These are phyloP conservation scores for Cladosporium sp. DNA, from an alignment of 2,329 filamentous ascomycete species.

Conservation along the genomic window DNA sequence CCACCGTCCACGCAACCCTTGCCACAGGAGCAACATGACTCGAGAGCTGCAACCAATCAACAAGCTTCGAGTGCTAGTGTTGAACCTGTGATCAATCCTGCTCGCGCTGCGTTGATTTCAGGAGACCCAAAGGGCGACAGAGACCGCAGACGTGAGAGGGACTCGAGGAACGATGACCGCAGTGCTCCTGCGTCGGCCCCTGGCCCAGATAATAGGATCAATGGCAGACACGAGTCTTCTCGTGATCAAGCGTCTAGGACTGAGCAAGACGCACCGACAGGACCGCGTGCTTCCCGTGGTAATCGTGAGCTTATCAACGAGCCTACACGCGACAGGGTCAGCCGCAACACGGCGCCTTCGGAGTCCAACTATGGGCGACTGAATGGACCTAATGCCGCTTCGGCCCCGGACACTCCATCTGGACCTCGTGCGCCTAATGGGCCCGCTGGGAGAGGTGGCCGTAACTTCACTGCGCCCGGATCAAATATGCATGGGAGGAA, in stretches of 20 bases:
- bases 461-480: constrained; percentile 41
- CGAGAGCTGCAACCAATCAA: neutral
- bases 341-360: constrained; percentile 40
- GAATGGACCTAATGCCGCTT: constrained; percentile 37
- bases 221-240: constrained; percentile 26
- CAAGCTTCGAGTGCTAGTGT: neutral
- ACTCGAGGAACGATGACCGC: constrained; percentile 27
- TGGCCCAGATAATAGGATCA: constrained; percentile 37
- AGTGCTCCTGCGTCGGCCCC: constrained; percentile 30
- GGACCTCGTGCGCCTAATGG: constrained; percentile 53
- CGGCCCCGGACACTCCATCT: constrained; percentile 41
- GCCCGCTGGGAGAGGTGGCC: constrained; percentile 39
- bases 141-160: constrained; percentile 26
- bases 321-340: constrained; percentile 35
- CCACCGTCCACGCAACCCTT: constrained; percentile 1
- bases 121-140: constrained; percentile 29
- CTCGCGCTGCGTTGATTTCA: constrained; percentile 45
- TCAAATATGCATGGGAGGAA: constrained; percentile 23
- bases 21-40: constrained; percentile 4
- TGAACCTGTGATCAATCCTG: constrained; percentile 40
- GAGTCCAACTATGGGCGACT: constrained; percentile 53
- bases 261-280: constrained; percentile 49
- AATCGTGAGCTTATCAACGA: constrained; percentile 44
- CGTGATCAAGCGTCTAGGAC: constrained; percentile 25
- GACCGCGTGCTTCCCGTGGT: constrained; percentile 50